phyloP scores from a whole-genome alignment of 2,329 filamentous ascomycete species.

The Exophiala sp. region DNA sequence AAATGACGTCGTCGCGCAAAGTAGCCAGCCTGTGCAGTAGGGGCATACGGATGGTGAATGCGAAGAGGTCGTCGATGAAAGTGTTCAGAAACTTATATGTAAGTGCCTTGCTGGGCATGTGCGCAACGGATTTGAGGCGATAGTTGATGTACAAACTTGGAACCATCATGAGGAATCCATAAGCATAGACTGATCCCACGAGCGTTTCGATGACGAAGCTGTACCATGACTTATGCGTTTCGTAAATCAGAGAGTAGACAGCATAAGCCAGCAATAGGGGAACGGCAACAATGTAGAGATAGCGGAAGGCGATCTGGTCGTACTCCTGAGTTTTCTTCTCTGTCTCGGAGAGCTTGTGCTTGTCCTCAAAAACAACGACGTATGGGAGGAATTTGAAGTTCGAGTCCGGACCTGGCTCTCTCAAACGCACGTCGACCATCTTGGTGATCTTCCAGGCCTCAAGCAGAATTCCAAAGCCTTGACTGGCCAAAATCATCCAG shows the following conservation, averaged over 20 bases:
- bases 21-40: constrained; percentile 88
- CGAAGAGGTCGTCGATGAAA: constrained; percentile 97
- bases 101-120: constrained; percentile 96
- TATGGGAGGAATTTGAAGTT: constrained; percentile 75
- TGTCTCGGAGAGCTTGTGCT: constrained; percentile 90
- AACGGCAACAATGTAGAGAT: constrained; percentile 88
- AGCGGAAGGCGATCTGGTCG: constrained; percentile 95
- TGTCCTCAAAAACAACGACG: constrained; percentile 84
- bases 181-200: constrained; percentile 93
- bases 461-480: constrained; percentile 76
- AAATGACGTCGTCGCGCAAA: constrained; percentile 91
- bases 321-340: constrained; percentile 99
- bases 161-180: constrained; percentile 99
- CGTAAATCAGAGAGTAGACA: constrained; percentile 84
- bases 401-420: constrained; percentile 64
- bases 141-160: constrained; percentile 99
- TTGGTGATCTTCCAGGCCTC: constrained; percentile 97
- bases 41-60: constrained; percentile 99
- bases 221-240: constrained; percentile 97
- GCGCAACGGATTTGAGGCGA: constrained; percentile 78
- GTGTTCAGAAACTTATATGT: constrained; percentile 98
- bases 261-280: constrained; percentile 88
- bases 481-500: constrained; percentile 97
- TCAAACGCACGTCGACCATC: constrained; percentile 80
- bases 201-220: constrained; percentile 92